Evolutionary conservation across 2,329 filamentous ascomycete species (phyloP), one percentile per base, ranked within the genome.

Genomic region (Venturia oleaginea): DNA sequence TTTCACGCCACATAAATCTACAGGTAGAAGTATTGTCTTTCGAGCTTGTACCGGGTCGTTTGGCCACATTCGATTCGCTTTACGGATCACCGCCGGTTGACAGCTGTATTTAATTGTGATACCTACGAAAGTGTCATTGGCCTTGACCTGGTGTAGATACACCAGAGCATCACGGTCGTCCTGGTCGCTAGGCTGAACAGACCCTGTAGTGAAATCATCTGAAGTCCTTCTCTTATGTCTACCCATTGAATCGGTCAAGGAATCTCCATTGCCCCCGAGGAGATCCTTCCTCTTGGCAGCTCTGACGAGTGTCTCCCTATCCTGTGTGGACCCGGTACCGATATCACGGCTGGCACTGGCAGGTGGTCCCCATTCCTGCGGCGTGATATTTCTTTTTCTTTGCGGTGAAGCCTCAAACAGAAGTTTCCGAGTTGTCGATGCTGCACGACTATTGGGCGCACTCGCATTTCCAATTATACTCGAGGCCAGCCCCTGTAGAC

Each of bases 41-140:
- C 92, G 86, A 59, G 87, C 85, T 73, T 97, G 93, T 42, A 97
- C 88, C 67, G 86, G 91, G 72, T 97, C 94, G 68, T 92, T 91
- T 7, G 92, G 91, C 94, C 94, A 99, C 71, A 99, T 86, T 13
- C 94, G 86, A 73, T 99, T 99, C 46, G 91, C 87, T 73, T 90
- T 94, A 65, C 91, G 84, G 68, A 99, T 87, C 1, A 89, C 83
- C 59, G 92, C 88, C 64, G 92, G 86, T 67, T 90, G 85, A 74
- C 93, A 97, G 70, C 90, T 88, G 76, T 95, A 99, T 70, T 88
- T 90, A 68, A 99, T 87, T 62, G 94, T 89, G 61, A 99, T 86
- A 2, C 94, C 93, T 1, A 92, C 92, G 69, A 97, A 86, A 1
- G 92, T 97, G 76, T 99, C 94, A 55, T 84, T 84, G 17, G 87